Evolutionary conservation across 345 rosid species (phyloP), one percentile per base, ranked within the genome.

Genomic region (Euphorbia tirucalli): DNA sequence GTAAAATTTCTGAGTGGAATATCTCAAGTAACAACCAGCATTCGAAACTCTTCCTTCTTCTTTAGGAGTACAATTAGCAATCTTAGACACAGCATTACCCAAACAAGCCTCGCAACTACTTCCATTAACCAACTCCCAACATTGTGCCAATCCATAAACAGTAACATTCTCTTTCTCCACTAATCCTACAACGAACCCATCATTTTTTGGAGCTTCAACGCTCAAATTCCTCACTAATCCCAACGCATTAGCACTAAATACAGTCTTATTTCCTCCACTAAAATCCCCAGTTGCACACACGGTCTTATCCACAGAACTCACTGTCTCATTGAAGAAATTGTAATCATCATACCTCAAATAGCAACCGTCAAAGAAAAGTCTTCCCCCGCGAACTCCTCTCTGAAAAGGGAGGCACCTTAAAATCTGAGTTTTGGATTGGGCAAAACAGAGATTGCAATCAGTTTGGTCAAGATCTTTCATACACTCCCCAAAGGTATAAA

Each of bases 61-160:
- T 43, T 70, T 86, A 8, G 78, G 86, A 48, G 78, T 66, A 80
- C 93, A 88, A 8, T 87, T 85, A 30, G 71, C 63, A 68, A 91
- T 83, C 19, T 39, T 61, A 9, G 75, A 66, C 1, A 71, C 77
- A 6, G 89, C 92, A 54, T 84, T 77, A 30, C 59, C 68, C 71
- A 91, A 84, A 80, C 96, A 91, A 65, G 69, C 70, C 74, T 11
- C 81, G 67, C 93, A 91, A 4, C 78, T 83, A 71, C 81, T 87
- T 0, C 70, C 55, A 69, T 73, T 86, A 13, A 91, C 79, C 9
- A 81, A 55, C 73, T 89, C 83, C 96, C 96, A 91, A 71, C 97
- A 94, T 80, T 94, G 98, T 70, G 92, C 98, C 78, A 94, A 74
- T 48, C 93, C 98, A 74, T 85, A 90, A 84, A 87, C 95, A 50